Evolutionary conservation across 331 rosid genomes (phyloP).

Genomic region (Quercus phellos): DNA sequence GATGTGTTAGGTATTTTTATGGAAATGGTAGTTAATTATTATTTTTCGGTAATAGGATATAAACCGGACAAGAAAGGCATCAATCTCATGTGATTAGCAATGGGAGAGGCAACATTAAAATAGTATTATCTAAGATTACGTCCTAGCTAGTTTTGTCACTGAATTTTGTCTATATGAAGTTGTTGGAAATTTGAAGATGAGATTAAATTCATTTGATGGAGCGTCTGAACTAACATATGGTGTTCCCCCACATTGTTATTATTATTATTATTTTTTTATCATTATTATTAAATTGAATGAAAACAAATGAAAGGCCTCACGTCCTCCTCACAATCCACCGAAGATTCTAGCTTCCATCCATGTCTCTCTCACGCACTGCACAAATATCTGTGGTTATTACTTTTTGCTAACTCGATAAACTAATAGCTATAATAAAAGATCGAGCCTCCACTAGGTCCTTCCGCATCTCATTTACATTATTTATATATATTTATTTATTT

Average conservation of each 20-base stretch:
- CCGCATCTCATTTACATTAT: background rate
- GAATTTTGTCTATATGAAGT: background rate
- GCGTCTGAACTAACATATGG: background rate
- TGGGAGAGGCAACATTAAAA: too few species aligned
- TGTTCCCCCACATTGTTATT: background rate
- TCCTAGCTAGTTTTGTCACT: too few species aligned
- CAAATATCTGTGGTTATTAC: too few species aligned
- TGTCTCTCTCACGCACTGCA: background rate
- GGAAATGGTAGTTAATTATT: too few species aligned
- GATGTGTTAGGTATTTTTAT: too few species aligned
- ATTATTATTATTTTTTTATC: background rate
- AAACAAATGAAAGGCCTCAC: slow-evolving; percentile 5
- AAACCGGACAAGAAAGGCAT: too few species aligned
- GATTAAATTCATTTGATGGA: background rate
- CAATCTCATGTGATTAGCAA: too few species aligned
- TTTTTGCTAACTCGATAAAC: too few species aligned
- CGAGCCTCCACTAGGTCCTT: too few species aligned
- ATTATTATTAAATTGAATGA: background rate
- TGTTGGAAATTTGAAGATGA: background rate
- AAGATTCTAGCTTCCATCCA: background rate
- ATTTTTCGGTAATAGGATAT: too few species aligned
- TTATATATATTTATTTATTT: background rate
- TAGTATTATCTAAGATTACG: too few species aligned
- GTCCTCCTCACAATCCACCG: slow-evolving; percentile 24
- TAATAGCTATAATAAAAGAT: too few species aligned